Evolutionary conservation across 176 grass and related monocot species (phyloP), one percentile per base, ranked within the genome.

Genomic region (Carex myosuroides): DNA sequence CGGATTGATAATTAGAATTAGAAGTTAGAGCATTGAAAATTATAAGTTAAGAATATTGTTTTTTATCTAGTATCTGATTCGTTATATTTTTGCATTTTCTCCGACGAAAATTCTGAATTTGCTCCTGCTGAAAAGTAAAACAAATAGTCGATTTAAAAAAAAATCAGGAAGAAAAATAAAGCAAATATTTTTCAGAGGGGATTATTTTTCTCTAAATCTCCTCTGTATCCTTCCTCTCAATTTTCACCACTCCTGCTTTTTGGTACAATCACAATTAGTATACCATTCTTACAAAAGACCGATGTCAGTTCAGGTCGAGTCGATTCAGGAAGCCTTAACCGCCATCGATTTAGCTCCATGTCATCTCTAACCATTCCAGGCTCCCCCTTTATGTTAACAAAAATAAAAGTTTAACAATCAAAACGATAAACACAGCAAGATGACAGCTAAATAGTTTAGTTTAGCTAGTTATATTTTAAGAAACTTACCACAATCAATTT

Each of bases 331-430:
- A 98, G 84, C 14, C 95, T 82, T 81, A 87, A 91, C 54, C 92
- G 55, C 95, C 94, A 97, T 75, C 81, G 81, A 83, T 94, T 81
- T 52, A 89, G 84, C 69, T 92, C 90, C 88, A 97, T 90, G 20
- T 65, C 85, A 7, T 83, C 93, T 16, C 35, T 80, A 3, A 41
- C 84, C 1, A 12, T 66, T 48, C 64, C 61, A 65, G 42, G 17
- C 32, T 85, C 2, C 67, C 80, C 8, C 76, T 80, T 37, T 54
- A 17, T 29, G n/a, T 58, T 9, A 60, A 30, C 44, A 60, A 75
- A 78, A 37, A n/a, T 5, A 53, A 53, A 24, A 24, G 17, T 3
- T 52, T 44, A 55, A 24, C 24, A 33, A 4, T 50, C 18, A 78
- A 55, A 55, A 78, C 13, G 41, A 44, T 44, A 44, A 8, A 78